A percentile compares a stretch with the other conserved stretches of the same genome.
These are phyloP conservation scores for Centaurea solstitialis DNA, from an alignment of 129 eudicot species.

Conservation along the genomic window DNA sequence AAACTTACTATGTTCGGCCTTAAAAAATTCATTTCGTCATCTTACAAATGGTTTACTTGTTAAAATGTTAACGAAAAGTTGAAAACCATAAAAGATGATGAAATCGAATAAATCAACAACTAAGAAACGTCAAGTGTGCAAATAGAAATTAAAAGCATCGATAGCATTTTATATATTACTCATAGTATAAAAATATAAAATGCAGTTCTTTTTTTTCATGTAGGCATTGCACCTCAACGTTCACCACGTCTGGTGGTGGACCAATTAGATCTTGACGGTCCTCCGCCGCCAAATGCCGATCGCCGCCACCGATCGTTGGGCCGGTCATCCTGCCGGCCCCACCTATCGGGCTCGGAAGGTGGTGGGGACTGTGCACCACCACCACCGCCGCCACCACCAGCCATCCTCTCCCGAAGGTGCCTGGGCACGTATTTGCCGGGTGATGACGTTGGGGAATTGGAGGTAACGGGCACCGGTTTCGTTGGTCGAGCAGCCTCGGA, in stretches of 20 bases:
- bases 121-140: not conserved
- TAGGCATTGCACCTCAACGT: conserved; percentile 12
- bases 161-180: not conserved
- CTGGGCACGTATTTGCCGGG: conserved; percentile 52
- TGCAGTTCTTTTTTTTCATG: not conserved
- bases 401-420: conserved; percentile 26
- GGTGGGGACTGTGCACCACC: conserved; percentile 44
- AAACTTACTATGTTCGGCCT: too few relatives aligned
- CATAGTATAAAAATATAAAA: not conserved
- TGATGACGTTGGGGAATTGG: conserved; percentile 32
- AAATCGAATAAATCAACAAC: not conserved
- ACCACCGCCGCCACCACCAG: not conserved
- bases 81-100: not conserved
- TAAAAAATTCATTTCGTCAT: too few relatives aligned
- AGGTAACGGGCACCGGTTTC: conserved; percentile 35
- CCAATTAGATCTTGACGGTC: conserved; percentile 37
- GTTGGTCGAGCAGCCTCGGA: conserved; percentile 28
- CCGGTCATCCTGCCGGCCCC: conserved; percentile 40
- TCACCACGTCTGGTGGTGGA: conserved; percentile 37
- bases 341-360: conserved; percentile 46
- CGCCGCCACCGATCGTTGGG: conserved; percentile 47
- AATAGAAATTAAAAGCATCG: not conserved
- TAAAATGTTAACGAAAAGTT: too few relatives aligned
- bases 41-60: too few relatives aligned
- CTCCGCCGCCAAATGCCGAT: conserved; percentile 16